phyloP scores from a whole-genome alignment of 129 eudicot species.

The Scalesia atractyloides region DNA sequence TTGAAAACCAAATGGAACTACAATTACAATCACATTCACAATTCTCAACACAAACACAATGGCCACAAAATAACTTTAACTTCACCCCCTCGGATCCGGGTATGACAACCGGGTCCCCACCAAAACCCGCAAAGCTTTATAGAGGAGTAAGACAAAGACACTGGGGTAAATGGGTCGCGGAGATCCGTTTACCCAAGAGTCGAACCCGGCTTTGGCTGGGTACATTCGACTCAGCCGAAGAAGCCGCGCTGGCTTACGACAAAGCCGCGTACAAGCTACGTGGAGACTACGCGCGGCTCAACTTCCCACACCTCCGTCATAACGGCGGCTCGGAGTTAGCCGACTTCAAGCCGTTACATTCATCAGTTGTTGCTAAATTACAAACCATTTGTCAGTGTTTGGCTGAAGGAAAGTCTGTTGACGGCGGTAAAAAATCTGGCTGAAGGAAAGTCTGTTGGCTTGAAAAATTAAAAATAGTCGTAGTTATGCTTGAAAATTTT shows the following conservation, averaged over 20 bases:
- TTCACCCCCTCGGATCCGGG: slow-evolving; percentile 51
- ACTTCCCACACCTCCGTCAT: slow-evolving; percentile 63
- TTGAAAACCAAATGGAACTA: slow-evolving; percentile 25
- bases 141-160: slow-evolving; percentile 92
- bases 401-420: slow-evolving; percentile 39
- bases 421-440: slow-evolving; percentile 31
- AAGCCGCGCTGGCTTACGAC: slow-evolving; percentile 85
- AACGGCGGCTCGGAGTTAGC: slow-evolving; percentile 24
- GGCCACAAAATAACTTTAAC: slow-evolving; percentile 23
- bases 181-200: slow-evolving; percentile 77
- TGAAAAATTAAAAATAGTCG: not conserved
- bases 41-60: slow-evolving; percentile 21
- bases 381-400: slow-evolving; percentile 67
- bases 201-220: slow-evolving; percentile 86
- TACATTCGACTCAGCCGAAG: slow-evolving; percentile 80
- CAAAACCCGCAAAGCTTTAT: slow-evolving; percentile 69
- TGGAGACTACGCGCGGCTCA: slow-evolving; percentile 73
- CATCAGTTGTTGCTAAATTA: slow-evolving; percentile 68
- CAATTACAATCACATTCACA: not conserved
- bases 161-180: slow-evolving; percentile 98
- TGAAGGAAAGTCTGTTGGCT: slow-evolving; percentile 32
- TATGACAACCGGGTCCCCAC: slow-evolving; percentile 44
- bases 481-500: too few species aligned
- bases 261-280: slow-evolving; percentile 74
- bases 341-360: slow-evolving; percentile 60